Evolutionary conservation across 75 land plant genomes (phyloP).

Genomic region (Chamaecyparis obtusa): DNA sequence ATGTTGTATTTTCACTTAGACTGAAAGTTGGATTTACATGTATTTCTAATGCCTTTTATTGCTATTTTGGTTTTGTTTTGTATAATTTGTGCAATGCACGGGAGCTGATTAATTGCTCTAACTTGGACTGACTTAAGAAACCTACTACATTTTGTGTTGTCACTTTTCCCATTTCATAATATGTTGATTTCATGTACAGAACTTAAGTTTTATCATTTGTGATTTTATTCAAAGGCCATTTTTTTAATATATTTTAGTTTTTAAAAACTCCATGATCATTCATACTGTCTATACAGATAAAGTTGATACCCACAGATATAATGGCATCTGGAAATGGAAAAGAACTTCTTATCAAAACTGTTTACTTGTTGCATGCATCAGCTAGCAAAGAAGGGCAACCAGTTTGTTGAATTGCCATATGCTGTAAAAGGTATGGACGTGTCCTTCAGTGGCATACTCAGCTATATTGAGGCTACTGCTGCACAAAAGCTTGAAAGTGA

Average conservation of each 20-base stretch:
- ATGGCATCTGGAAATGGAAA: neutral
- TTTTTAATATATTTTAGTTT: neutral
- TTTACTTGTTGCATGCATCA: slow-evolving; percentile 18
- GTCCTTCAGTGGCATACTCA: slow-evolving; percentile 94
- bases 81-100: neutral
- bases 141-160: neutral
- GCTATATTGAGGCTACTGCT: slow-evolving; percentile 91
- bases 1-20: neutral
- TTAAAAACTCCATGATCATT: neutral
- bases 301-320: neutral
- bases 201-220: neutral
- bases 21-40: neutral
- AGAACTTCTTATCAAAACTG: neutral
- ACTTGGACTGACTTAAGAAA: neutral
- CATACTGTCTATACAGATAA: neutral
- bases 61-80: neutral
- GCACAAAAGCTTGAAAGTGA: slow-evolving; percentile 71
- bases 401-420: slow-evolving; percentile 90
- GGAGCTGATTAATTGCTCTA: neutral
- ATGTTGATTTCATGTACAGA: neutral
- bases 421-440: slow-evolving; percentile 99
- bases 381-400: slow-evolving; percentile 91
- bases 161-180: neutral
- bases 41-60: neutral
- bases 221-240: neutral